phyloP scores from a whole-genome alignment of 768 basidiomycete species.

The Pholiota microspora region DNA sequence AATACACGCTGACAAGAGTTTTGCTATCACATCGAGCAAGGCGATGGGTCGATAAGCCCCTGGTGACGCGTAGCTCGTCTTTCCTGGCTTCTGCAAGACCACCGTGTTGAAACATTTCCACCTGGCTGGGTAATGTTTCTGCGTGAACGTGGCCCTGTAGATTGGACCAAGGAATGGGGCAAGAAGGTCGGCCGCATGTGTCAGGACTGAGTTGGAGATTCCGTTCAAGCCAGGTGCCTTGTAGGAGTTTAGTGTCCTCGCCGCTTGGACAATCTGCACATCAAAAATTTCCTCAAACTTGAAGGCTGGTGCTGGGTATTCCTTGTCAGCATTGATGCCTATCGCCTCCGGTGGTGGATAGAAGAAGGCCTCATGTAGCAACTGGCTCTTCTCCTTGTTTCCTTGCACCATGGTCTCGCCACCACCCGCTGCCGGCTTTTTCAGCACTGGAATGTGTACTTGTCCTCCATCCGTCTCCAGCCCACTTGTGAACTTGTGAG shows the following conservation, averaged over 20 bases:
- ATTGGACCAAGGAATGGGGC: conserved; percentile 15
- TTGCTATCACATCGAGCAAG: too few relatives aligned
- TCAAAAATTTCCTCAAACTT: not conserved
- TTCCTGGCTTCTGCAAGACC: conserved; percentile 35
- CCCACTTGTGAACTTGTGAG: too few relatives aligned
- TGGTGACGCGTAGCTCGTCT: conserved; percentile 28
- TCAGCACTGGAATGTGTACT: too few relatives aligned
- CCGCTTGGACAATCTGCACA: not conserved
- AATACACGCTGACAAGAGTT: too few relatives aligned
- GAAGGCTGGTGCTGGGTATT: not conserved
- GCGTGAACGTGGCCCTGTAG: conserved; percentile 3
- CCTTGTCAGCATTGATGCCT: not conserved
- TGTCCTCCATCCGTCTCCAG: too few relatives aligned
- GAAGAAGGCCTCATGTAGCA: not conserved
- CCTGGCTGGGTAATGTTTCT: not conserved
- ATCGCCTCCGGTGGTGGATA: not conserved
- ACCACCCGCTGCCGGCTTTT: too few relatives aligned
- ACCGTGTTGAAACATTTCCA: conserved; percentile 21
- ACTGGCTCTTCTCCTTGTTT: too few relatives aligned
- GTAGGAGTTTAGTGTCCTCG: not conserved
- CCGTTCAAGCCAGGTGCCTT: not conserved
- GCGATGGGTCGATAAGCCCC: conserved; percentile 36
- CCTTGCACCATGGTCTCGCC: not conserved
- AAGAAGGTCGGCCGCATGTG: conserved; percentile 14
- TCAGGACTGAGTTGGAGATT: too few relatives aligned